Base-by-base conservation (phyloP, 495 filamentous ascomycete species). In the Penicillium robsamsonii region DNA sequence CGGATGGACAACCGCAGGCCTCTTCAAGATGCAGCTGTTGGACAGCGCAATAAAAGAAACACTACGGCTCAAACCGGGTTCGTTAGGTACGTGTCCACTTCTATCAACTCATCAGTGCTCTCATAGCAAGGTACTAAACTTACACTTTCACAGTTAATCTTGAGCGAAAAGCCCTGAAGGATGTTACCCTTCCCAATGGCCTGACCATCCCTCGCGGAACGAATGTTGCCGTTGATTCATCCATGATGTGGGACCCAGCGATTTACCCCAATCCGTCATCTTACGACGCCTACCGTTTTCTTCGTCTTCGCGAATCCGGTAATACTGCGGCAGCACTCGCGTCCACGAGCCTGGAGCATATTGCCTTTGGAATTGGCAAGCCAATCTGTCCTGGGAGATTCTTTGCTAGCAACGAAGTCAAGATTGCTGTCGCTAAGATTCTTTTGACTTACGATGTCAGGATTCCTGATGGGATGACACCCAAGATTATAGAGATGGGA, bases 361-460 rank as follows among this genome's bases (percentile, higher is more conserved):
- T 75, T 1, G 50, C 53, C 1, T 79, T 75, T 50, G 75, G 76
- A 4, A 57, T 67, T 47, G 75, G 76, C 2, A 60, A 57, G 30
- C 73, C 79, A 41, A 74, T 79, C 0, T 79, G 76, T 46, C 76
- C 76, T 12, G 76, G 76, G 8, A 53, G 73, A 20, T 75, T 75
- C 52, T 73, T 78, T 48, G 75, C 71, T 10, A 53, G 44, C 13
- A 62, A 64, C 27, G 67, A 71, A 59, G 60, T 76, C 46, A 78
- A 78, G 49, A 62, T 74, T 46, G 27, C 44, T n/a, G 29, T 63
- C 13, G 58, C 50, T 11, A 27, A 52, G 38, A 55, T 63, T 18
- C 33, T 63, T 11, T 41, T 63, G 46, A 53, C 30, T 20, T 40
- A 37, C n/a, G 47, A 50, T 50, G 30, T 49, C 9, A 33, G 29